A percentile compares a stretch with the other conserved stretches of the same genome.
Evolutionary conservation across 805 yeast genomes (phyloP).

Genomic region (Cyberlindnera veronae): DNA sequence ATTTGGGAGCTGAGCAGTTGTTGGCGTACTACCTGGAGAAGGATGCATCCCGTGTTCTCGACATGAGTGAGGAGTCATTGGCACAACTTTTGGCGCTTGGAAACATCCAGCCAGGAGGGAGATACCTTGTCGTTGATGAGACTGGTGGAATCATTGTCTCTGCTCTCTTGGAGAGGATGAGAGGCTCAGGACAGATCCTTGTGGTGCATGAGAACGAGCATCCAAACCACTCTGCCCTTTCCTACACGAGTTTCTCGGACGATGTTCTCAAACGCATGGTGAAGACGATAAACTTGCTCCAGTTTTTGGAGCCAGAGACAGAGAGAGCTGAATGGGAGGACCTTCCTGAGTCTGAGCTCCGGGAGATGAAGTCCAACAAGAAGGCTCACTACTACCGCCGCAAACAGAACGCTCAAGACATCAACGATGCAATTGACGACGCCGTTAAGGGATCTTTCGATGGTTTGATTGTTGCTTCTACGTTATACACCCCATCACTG

Average conservation of each 20-base stretch:
- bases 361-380: slow-evolving; percentile 54
- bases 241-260: slow-evolving; percentile 60
- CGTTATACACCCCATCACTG: slow-evolving; percentile 64
- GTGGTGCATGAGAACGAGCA: slow-evolving; percentile 92
- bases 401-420: slow-evolving; percentile 50
- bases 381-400: slow-evolving; percentile 67
- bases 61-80: slow-evolving; percentile 79
- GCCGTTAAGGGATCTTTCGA: slow-evolving; percentile 60
- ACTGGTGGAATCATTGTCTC: slow-evolving; percentile 89
- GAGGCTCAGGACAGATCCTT: slow-evolving; percentile 63
- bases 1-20: slow-evolving; percentile 65
- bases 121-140: slow-evolving; percentile 84
- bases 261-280: slow-evolving; percentile 52
- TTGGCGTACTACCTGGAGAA: slow-evolving; percentile 74
- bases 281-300: slow-evolving; percentile 70
- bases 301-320: slow-evolving; percentile 73
- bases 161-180: slow-evolving; percentile 88
- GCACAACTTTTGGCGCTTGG: slow-evolving; percentile 76
- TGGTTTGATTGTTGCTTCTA: slow-evolving; percentile 69
- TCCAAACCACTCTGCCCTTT: slow-evolving; percentile 70
- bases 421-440: slow-evolving; percentile 43
- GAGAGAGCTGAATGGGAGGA: slow-evolving; percentile 44
- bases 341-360: slow-evolving; percentile 49
- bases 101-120: slow-evolving; percentile 86
- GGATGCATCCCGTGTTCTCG: slow-evolving; percentile 61